phyloP scores from a whole-genome alignment of 805 yeast genomes.

The Candida pseudofarinosa region DNA sequence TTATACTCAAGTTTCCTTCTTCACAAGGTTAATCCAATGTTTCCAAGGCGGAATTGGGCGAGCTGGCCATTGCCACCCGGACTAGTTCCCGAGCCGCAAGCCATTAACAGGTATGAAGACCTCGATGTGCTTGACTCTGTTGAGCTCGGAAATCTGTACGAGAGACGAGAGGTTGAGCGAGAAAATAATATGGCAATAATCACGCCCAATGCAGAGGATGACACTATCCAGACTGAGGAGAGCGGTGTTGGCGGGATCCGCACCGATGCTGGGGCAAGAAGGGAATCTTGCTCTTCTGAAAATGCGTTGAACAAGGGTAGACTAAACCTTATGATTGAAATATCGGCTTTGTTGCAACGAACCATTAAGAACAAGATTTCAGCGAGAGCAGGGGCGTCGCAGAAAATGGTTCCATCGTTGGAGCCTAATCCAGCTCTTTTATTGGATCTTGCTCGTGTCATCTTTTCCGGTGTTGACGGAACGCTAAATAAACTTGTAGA shows the following conservation, averaged over 20 bases:
- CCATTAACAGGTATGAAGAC: conserved; percentile 18
- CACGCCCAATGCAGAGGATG: conserved; percentile 1
- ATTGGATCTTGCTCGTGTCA: not conserved
- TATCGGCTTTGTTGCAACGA: conserved; percentile 14
- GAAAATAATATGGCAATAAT: not conserved
- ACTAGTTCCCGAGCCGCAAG: conserved; percentile 35
- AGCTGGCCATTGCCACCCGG: conserved; percentile 53
- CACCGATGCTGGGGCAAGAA: conserved; percentile 4
- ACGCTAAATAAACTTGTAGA: not conserved
- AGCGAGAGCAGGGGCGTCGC: not conserved
- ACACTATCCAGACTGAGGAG: conserved; percentile 10
- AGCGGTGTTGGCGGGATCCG: not conserved
- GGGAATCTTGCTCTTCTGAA: conserved; percentile 4
- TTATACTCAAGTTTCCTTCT: conserved; percentile 54
- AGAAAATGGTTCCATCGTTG: not conserved
- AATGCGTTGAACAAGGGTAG: conserved; percentile 16
- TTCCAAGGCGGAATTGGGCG: conserved; percentile 44
- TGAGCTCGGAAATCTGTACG: conserved; percentile 9
- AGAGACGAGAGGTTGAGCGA: conserved; percentile 12
- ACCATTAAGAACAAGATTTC: conserved; percentile 10
- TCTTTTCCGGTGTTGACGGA: not conserved
- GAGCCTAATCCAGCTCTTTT: not conserved
- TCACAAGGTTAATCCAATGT: conserved; percentile 30
- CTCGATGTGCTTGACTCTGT: conserved; percentile 4
- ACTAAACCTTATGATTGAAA: conserved; percentile 18